Base-by-base conservation (phyloP, 1,139 yeast species). In the Sugiyamaella sp. region DNA sequence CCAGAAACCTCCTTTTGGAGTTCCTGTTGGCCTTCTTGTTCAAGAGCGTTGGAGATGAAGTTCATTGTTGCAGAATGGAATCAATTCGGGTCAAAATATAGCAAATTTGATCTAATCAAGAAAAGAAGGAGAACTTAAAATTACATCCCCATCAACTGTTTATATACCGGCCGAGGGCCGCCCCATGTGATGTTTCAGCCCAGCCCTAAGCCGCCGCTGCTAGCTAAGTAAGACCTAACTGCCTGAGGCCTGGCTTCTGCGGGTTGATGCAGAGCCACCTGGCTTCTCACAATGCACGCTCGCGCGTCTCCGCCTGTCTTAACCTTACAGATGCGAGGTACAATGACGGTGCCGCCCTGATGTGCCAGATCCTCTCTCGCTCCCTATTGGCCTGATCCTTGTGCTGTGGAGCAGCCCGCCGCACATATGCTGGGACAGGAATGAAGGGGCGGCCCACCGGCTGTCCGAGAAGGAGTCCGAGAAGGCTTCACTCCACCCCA, bases 1-100 rank as follows among this genome's bases (percentile, higher is more conserved):
- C 56, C 49, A n/a, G 50, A 8, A 50, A 49, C 55, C 43, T 60
- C 54, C 35, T 54, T 56, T 41, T 45, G 33, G 42, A 51, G 40
- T 41, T 55, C 47, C 46, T 56, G 51, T 46, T 48, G 49, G 38
- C 52, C 55, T 29, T 50, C 56, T 27, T 57, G 39, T 46, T 56
- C 60, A 37, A 60, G 53, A 33, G 62, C 63, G 52, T 61, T 55
- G 53, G 57, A 56, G 48, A 64, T 41, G 55, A 63, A 63, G 50
- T 61, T 58, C 65, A 58, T 60, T 48, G 50, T 53, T 20, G n/a
- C n/a, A n/a, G 35, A 29, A 25, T 37, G 3, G 32, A 14, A n/a
- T 27, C 2, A 17, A 16, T 3, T 33, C 8, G 8, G 40, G 20
- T 10, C 4, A 16, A 35, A 35, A 16, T 38, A 20, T 4, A 38